These are phyloP conservation scores for Phaseolus lunatus DNA, from an alignment of 306 rosid genomes.

Conservation along the genomic window DNA sequence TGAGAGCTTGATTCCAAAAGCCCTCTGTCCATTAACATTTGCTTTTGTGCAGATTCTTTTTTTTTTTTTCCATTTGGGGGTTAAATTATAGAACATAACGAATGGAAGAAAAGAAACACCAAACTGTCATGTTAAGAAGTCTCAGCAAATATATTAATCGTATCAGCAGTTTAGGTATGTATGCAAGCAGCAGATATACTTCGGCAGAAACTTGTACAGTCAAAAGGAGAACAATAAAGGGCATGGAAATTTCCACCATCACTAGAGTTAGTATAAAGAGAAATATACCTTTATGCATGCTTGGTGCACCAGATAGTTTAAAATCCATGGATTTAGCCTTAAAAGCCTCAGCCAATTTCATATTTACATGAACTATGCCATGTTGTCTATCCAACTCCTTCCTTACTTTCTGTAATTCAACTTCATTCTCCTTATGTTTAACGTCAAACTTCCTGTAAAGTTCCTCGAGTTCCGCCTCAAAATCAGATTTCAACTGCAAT, in stretches of 20 bases:
- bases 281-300: conserved; percentile 65
- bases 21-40: background rate
- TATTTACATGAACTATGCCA: conserved; percentile 53
- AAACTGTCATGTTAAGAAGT: conserved; percentile 4
- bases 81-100: background rate
- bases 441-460: conserved; percentile 63
- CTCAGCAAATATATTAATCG: conserved; percentile 4
- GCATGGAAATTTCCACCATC: conserved; percentile 25
- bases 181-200: conserved; percentile 37
- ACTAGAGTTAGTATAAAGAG: conserved; percentile 13
- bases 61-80: background rate
- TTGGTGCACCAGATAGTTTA: conserved; percentile 48
- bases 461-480: conserved; percentile 71
- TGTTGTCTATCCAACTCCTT: conserved; percentile 53
- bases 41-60: conserved; percentile 1
- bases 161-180: conserved; percentile 11
- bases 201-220: conserved; percentile 29
- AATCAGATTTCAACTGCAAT: conserved; percentile 58
- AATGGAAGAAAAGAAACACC: conserved; percentile 19
- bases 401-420: conserved; percentile 51
- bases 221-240: conserved; percentile 23
- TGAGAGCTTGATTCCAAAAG: conserved; percentile 14
- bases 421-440: conserved; percentile 56
- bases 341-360: conserved; percentile 70
- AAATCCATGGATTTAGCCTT: conserved; percentile 61